A percentile compares a stretch with the other conserved stretches of the same genome.
Evolutionary conservation across 2,329 filamentous ascomycete species (phyloP).

Genomic region (Aotearoamyces nothofagi): DNA sequence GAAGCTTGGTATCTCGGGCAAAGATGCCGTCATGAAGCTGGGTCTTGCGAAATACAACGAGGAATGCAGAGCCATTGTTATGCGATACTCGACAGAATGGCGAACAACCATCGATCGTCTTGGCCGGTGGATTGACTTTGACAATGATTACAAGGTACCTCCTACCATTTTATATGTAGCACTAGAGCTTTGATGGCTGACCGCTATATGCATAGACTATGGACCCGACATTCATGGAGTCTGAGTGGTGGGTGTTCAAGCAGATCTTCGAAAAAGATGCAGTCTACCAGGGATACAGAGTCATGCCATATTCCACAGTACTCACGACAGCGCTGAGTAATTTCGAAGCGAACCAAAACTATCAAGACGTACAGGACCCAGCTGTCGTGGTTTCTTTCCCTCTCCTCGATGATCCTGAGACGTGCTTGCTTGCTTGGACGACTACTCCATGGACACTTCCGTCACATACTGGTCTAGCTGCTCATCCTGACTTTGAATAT

Average conservation of each 20-base stretch:
- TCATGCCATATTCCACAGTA: slow-evolving; percentile 91
- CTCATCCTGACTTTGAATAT: slow-evolving; percentile 74
- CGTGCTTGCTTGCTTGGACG: slow-evolving; percentile 72
- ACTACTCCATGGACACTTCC: slow-evolving; percentile 86
- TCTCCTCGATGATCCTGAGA: slow-evolving; percentile 60
- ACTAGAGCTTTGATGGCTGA: slow-evolving; percentile 9
- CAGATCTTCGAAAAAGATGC: slow-evolving; percentile 78
- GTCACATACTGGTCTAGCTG: slow-evolving; percentile 63
- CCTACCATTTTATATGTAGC: background rate
- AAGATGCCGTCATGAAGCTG: slow-evolving; percentile 73
- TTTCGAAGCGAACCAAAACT: slow-evolving; percentile 89
- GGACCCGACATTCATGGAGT: slow-evolving; percentile 92
- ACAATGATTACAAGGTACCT: slow-evolving; percentile 82
- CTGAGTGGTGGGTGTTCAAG: slow-evolving; percentile 94
- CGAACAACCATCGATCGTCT: slow-evolving; percentile 73
- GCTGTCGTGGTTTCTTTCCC: slow-evolving; percentile 83
- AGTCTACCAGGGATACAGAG: slow-evolving; percentile 79
- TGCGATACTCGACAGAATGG: slow-evolving; percentile 83
- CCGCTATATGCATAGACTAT: slow-evolving; percentile 53
- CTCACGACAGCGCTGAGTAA: slow-evolving; percentile 83
- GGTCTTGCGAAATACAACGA: slow-evolving; percentile 83
- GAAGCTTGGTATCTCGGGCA: slow-evolving; percentile 76
- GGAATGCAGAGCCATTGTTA: slow-evolving; percentile 84
- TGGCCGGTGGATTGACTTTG: slow-evolving; percentile 94
- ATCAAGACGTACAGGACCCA: slow-evolving; percentile 84